These are phyloP conservation scores for Pseudozyma pruni DNA, from an alignment of 1,284 basidiomycete species.

Conservation along the genomic window DNA sequence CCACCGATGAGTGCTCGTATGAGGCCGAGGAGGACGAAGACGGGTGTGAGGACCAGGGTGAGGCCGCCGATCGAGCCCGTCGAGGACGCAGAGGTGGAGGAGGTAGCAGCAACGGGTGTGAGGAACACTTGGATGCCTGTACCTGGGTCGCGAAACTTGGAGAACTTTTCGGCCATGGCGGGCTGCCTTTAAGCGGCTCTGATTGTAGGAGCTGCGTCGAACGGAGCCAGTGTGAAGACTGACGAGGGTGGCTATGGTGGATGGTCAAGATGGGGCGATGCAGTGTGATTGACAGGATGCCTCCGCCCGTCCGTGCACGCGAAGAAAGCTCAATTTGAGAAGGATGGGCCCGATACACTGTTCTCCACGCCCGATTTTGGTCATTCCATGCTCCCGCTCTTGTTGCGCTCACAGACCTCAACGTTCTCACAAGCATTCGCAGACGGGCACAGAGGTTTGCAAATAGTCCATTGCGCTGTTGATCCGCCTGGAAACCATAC, in stretches of 20 bases:
- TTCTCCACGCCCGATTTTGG: too few species aligned
- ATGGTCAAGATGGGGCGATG: too few species aligned
- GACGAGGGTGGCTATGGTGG: background rate
- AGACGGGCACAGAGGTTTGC: too few species aligned
- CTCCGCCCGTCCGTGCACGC: background rate
- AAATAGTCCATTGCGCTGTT: too few species aligned
- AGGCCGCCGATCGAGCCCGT: background rate
- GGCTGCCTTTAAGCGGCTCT: too few species aligned
- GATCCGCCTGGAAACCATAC: too few species aligned
- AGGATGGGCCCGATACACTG: too few species aligned
- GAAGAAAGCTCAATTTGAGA: background rate
- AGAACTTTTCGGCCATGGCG: conserved; percentile 51
- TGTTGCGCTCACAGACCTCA: too few species aligned
- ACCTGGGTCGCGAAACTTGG: conserved; percentile 45
- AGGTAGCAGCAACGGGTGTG: conserved; percentile 26
- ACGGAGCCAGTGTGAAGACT: too few species aligned
- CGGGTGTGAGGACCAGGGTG: conserved; percentile 8
- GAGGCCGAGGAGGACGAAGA: conserved; percentile 27
- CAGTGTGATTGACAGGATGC: background rate
- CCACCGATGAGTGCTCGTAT: conserved; percentile 4
- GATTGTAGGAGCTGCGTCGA: too few species aligned
- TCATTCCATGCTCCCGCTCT: too few species aligned
- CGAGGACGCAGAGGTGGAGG: conserved; percentile 1
- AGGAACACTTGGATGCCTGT: conserved; percentile 57
- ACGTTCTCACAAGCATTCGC: too few species aligned